These are phyloP conservation scores for Coccinonectria pachysandricola DNA, from an alignment of 2,329 filamentous ascomycete genomes.

Conservation along the genomic window DNA sequence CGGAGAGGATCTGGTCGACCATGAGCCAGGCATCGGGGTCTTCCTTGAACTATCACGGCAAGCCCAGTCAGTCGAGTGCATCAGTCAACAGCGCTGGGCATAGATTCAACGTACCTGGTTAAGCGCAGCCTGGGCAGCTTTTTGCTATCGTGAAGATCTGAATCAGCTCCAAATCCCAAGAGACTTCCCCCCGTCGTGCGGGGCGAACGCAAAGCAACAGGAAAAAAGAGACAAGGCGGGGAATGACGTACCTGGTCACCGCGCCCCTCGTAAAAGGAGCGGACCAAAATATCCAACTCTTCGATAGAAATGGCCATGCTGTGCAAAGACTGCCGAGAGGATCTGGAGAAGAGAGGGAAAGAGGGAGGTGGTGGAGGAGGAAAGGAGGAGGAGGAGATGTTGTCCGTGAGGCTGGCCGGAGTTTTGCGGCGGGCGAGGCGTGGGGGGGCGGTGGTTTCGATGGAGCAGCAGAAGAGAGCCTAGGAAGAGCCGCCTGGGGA, in stretches of 20 bases:
- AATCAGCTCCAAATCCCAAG: no score
- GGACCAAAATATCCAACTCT: conserved; percentile 94
- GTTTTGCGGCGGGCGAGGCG: background rate
- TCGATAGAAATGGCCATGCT: conserved; percentile 66
- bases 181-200: no score
- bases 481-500: no score
- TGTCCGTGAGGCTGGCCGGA: background rate
- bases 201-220: background rate
- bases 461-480: background rate
- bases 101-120: conserved; percentile 62
- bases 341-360: conserved; percentile 19
- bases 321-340: no score
- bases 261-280: conserved; percentile 93
- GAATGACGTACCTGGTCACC: conserved; percentile 68
- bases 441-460: no score
- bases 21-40: conserved; percentile 96
- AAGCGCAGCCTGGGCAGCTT: conserved; percentile 82
- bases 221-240: no score
- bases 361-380: conserved; percentile 1
- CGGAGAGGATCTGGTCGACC: conserved; percentile 92
- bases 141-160: conserved; percentile 60
- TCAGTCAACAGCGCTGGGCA: background rate
- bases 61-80: conserved; percentile 1
- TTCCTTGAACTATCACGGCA: conserved; percentile 74
- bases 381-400: background rate